Base-by-base conservation (phyloP, 2,329 filamentous ascomycete species). In the Trichophyton benhamiae region DNA sequence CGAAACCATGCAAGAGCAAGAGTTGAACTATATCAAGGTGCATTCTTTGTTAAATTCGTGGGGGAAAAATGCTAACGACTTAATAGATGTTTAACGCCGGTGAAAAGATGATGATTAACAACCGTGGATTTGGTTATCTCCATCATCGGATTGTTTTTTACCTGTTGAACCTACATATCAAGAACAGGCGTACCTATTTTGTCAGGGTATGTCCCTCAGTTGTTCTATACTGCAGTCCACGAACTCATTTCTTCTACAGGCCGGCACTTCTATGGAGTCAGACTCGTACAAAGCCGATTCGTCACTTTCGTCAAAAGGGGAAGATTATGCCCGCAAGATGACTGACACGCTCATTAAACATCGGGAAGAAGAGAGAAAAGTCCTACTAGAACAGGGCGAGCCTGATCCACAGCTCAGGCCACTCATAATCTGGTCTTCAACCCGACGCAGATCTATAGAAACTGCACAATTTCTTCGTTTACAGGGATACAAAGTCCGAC, bases 111-210 rank as follows among this genome's bases (percentile, higher is more conserved):
- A 87, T 92, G 68, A 92, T 97, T 75, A 99, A 99, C 77, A 96
- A 97, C 67, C 89, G 94, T 72, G 91, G 87, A 70, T 97, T 99
- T 74, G 92, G 91, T 68, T 99, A 99, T 71, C 82, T 99, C 36
- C 95, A 91, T 0, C 91, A 99, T 72, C 86, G 94, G 63, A 99
- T 99, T 66, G 92, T 99, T 61, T 99, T 99, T 76, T 99, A 97
- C 74, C 84, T 99, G 55, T 89, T 96, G 70, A 99, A 99, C 70
- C 80, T 97, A 25, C 94, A 99, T 74, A 96, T 96, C 79, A 97
- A 99, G 74, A 88, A 88, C 57, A 85, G 92, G 61, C 89, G 89
- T 65, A 97, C 91, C 5, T 97, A 95, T 75, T 97, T 97, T 73
- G 91, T 87, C 57, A 84, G 92, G 65, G 87, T 78, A 68, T 63